These are phyloP conservation scores for Coemansia sp. DNA, from an alignment of 192 early-diverging fungal genomes.

Conservation along the genomic window DNA sequence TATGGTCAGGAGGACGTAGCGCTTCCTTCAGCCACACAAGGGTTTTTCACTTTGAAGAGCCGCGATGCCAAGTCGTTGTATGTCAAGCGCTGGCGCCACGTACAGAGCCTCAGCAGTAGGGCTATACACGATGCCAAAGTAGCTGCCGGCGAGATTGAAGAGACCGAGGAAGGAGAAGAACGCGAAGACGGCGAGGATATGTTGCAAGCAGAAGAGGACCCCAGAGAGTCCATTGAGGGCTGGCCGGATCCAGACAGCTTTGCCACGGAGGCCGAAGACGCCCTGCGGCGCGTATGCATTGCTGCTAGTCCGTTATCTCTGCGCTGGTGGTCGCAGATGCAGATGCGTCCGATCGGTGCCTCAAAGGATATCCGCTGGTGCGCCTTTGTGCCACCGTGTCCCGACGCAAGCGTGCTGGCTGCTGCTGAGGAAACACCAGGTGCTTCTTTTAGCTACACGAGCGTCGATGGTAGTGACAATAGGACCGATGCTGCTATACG, in stretches of 20 bases:
- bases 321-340: slow-evolving; percentile 50
- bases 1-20: slow-evolving; percentile 34
- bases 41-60: slow-evolving; percentile 5
- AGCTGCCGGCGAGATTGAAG: slow-evolving; percentile 43
- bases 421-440: background rate
- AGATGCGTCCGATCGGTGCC: slow-evolving; percentile 45
- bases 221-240: slow-evolving; percentile 10
- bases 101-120: slow-evolving; percentile 28
- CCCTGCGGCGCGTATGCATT: slow-evolving; percentile 42
- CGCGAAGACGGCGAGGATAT: slow-evolving; percentile 36
- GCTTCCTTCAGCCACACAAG: slow-evolving; percentile 6
- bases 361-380: slow-evolving; percentile 46
- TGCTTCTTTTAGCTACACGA: no score
- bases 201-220: background rate
- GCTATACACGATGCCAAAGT: slow-evolving; percentile 26
- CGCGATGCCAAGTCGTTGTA: slow-evolving; percentile 40
- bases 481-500: background rate
- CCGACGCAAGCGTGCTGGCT: background rate
- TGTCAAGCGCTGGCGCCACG: slow-evolving; percentile 39
- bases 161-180: slow-evolving; percentile 48
- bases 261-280: slow-evolving; percentile 38
- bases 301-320: slow-evolving; percentile 21
- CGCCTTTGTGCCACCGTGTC: slow-evolving; percentile 21
- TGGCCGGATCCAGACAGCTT: slow-evolving; percentile 41
- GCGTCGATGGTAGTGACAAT: no score